Base-by-base conservation (phyloP, 2,329 filamentous ascomycete species). In the Emmonsiellopsis sp. region DNA sequence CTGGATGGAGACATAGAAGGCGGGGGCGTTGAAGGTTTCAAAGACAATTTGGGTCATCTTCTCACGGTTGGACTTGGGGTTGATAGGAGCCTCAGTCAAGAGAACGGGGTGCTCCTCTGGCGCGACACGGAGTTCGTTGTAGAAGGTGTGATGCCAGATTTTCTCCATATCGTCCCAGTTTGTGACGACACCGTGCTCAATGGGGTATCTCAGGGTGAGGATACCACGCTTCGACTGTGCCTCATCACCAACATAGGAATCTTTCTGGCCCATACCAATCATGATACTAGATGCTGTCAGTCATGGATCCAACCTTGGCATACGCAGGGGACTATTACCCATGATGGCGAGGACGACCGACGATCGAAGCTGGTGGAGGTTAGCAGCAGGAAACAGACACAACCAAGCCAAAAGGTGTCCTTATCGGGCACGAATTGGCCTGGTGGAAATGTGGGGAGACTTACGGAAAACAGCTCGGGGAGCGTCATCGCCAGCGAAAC, bases 161-260 rank as follows among this genome's bases (percentile, higher is more conserved):
- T 97, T 97, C 84, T 97, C 93, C 93, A 97, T 97, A 78, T 97
- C 93, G 77, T 98, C 93, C 93, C 93, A 98, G 88, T 97, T 97
- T 81, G 93, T 98, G 74, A 98, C 93, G 70, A 98, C 93, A 93
- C 93, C 93, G 86, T 98, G 93, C 85, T 98, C 93, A 75, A 98
- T 98, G 74, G 93, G 93, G 81, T 98, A 98, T 82, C 93, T 87
- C 74, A 98, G 85, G 62, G 92, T 97, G 68, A 98, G 85, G 80
- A 98, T 97, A 95, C 93, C 93, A 93, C 93, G 92, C 91, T 98
- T 98, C 75, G 93, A 98, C 83, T 98, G 93, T 80, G 93, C 93
- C 84, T 98, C 93, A 80, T 98, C 93, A 84, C 93, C 93, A 69
- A 98, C 93, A 74, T 98, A 98, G 61, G 93, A 97, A 84, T 98